Conservation (phyloP, 75 land plant genomes). For the Selaginella moellendorffii region DNA sequence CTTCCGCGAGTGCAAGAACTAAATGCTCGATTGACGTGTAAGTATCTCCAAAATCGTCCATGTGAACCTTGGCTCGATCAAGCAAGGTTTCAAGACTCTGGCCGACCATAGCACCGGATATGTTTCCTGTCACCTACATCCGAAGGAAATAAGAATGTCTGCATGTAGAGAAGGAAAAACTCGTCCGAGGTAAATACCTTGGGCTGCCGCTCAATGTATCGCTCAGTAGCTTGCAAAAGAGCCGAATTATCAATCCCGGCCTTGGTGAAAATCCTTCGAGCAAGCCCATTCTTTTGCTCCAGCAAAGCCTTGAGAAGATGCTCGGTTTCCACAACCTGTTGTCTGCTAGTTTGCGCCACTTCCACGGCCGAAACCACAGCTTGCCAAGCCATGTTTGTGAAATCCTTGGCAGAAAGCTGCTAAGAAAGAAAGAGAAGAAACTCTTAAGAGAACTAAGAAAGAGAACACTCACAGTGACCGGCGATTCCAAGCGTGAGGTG, state of each 20-base stretch:
- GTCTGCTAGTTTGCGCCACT: slow-evolving; percentile 2
- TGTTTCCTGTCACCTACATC: slow-evolving; percentile 40
- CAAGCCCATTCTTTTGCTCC: slow-evolving; percentile 4
- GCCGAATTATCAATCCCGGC: slow-evolving; percentile 8
- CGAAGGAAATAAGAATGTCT: background rate
- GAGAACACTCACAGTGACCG: background rate
- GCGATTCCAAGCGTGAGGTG: background rate
- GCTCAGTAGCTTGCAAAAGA: slow-evolving; percentile 9
- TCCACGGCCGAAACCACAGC: background rate
- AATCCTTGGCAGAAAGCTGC: slow-evolving; percentile 2
- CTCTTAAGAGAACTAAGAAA: background rate
- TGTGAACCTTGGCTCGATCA: slow-evolving; percentile 41
- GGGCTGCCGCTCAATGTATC: slow-evolving; percentile 1
- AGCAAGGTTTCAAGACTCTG: slow-evolving; percentile 32
- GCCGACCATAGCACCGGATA: slow-evolving; percentile 46
- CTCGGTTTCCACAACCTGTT: slow-evolving; percentile 2
- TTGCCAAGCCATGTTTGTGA: slow-evolving; percentile 9
- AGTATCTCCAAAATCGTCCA: slow-evolving; percentile 62
- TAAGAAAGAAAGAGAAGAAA: background rate
- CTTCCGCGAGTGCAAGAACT: slow-evolving; percentile 40
- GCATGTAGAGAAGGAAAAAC: background rate
- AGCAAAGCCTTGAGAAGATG: slow-evolving; percentile 5
- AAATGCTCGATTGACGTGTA: slow-evolving; percentile 74
- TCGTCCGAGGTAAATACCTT: background rate
- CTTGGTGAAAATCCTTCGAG: slow-evolving; percentile 7